Percentiles rank a stretch among this genome's conserved stretches.
phyloP scores from a whole-genome alignment of 73 alveolate genomes.

The Paramecium primaurelia region DNA sequence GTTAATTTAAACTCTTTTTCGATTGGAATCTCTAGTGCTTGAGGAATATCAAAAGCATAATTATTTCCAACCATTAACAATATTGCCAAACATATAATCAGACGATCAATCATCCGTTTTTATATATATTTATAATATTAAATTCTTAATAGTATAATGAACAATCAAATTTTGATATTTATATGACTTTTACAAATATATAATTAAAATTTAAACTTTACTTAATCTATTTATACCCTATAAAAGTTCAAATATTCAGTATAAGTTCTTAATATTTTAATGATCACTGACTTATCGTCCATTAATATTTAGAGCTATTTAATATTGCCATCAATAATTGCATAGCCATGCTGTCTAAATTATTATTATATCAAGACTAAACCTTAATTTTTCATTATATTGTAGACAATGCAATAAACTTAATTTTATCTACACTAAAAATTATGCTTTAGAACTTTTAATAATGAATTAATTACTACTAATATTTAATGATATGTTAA shows the following conservation, averaged over 20 bases:
- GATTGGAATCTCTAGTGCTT: constrained; percentile 12
- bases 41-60: constrained; percentile 35
- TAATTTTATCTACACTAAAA: too few relatives aligned
- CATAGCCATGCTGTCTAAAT: too few relatives aligned
- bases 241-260: neutral
- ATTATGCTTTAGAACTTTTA: too few relatives aligned
- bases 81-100: neutral
- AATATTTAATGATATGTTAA: too few relatives aligned
- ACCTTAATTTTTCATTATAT: too few relatives aligned
- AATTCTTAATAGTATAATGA: neutral
- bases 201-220: neutral
- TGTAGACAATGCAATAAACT: too few relatives aligned
- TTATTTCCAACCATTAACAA: constrained; percentile 27
- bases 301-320: neutral
- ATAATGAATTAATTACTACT: too few relatives aligned
- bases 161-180: neutral
- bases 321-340: too few relatives aligned
- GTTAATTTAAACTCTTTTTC: constrained; percentile 10
- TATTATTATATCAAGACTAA: too few relatives aligned
- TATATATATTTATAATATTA: neutral
- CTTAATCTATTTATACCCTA: too few relatives aligned
- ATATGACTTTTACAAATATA: neutral
- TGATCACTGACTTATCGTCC: neutral
- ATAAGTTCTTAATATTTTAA: neutral
- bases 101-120: constrained; percentile 39